Percentiles rank a stretch among this genome's conserved stretches.
Conservation (phyloP, 225 moss, liverwort and hornwort species). For the Ulota crispa region DNA sequence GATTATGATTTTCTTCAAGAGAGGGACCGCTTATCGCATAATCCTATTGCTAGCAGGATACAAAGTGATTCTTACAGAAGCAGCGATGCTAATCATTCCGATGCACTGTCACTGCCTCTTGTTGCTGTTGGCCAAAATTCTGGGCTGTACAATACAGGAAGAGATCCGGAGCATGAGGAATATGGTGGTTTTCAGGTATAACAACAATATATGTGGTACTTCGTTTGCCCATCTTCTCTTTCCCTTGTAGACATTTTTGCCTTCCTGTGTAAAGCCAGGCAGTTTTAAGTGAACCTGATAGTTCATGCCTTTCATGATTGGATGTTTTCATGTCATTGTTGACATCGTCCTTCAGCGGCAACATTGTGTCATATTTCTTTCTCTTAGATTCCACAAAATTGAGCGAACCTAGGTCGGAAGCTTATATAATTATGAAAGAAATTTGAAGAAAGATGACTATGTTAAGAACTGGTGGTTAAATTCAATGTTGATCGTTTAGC, state of each 20-base stretch:
- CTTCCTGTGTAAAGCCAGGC: background rate
- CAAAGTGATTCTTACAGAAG: constrained; percentile 27
- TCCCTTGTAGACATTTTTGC: background rate
- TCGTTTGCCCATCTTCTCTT: background rate
- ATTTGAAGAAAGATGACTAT: background rate
- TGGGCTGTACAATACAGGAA: constrained; percentile 35
- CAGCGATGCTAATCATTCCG: constrained; percentile 26
- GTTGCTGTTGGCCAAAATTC: constrained; percentile 41
- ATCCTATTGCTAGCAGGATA: constrained; percentile 30
- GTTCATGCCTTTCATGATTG: background rate
- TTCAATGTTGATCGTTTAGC: background rate
- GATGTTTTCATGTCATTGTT: background rate
- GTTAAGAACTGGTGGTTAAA: background rate
- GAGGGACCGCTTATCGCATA: constrained; percentile 36
- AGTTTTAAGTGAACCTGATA: background rate
- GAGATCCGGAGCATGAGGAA: constrained; percentile 41
- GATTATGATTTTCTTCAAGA: constrained; percentile 48
- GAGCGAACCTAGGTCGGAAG: background rate
- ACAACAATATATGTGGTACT: background rate
- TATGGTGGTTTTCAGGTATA: constrained; percentile 57
- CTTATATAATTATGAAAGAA: background rate
- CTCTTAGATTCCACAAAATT: background rate
- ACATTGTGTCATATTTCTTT: background rate
- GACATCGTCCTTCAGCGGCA: background rate
- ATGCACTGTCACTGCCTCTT: constrained; percentile 35